Conservation (phyloP, 2,329 filamentous ascomycete species). For the Paecilomyces formosus region DNA sequence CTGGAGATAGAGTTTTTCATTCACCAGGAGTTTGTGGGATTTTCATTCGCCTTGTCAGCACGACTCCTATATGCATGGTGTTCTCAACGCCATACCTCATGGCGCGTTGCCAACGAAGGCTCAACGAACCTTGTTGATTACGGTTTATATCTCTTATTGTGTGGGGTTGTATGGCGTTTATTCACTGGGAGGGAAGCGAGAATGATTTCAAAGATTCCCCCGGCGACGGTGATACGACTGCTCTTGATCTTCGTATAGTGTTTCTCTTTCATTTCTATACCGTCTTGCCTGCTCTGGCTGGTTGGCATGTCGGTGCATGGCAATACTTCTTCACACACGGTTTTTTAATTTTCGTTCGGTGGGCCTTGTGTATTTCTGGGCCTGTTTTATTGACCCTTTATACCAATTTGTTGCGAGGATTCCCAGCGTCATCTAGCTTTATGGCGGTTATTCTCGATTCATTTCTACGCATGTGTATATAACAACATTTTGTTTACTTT, state of each 20-base stretch:
- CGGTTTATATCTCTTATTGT: background rate
- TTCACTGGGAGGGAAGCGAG: background rate
- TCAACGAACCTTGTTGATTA: constrained; percentile 1
- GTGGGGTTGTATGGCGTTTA: constrained; percentile 2
- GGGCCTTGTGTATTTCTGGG: background rate
- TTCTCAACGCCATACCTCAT: background rate
- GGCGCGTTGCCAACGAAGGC: constrained; percentile 2
- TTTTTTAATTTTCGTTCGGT: background rate
- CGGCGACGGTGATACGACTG: background rate
- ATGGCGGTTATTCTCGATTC: background rate
- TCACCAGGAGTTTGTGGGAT: constrained; percentile 5
- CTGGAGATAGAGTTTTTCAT: constrained; percentile 14
- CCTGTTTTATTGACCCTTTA: background rate
- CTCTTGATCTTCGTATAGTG: background rate
- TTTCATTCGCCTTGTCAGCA: constrained; percentile 1
- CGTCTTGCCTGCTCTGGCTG: background rate
- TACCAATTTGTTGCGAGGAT: background rate
- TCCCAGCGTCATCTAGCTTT: background rate
- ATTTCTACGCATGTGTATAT: background rate
- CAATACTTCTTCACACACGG: background rate
- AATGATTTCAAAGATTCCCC: background rate
- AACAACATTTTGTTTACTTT: background rate
- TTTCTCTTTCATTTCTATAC: background rate
- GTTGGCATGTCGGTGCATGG: background rate
- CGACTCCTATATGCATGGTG: constrained; percentile 4